phyloP scores from a whole-genome alignment of 306 rosid genomes.

The Castanopsis chinensis region DNA sequence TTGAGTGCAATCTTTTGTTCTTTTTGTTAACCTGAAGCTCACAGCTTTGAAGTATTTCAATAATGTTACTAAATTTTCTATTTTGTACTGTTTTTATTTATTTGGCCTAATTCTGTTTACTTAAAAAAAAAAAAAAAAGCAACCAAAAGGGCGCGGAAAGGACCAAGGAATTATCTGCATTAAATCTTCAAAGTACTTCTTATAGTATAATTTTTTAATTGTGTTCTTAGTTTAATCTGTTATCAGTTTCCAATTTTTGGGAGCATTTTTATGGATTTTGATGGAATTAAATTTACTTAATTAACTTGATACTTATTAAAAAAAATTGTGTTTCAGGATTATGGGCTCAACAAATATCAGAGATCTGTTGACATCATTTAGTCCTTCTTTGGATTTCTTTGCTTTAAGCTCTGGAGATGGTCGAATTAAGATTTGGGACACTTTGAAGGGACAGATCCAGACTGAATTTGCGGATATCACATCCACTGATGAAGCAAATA shows the following conservation, averaged over 20 bases:
- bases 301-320: too few species aligned
- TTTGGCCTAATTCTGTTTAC: not conserved
- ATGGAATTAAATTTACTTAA: too few species aligned
- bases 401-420: slow-evolving; percentile 90
- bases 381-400: slow-evolving; percentile 69
- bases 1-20: not conserved
- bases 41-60: not conserved
- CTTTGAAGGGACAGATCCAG: slow-evolving; percentile 78
- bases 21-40: not conserved
- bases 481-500: slow-evolving; percentile 48
- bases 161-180: not conserved
- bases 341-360: slow-evolving; percentile 59
- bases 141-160: not conserved
- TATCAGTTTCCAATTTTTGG: too few species aligned
- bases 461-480: slow-evolving; percentile 79
- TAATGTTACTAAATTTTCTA: not conserved
- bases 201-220: not conserved
- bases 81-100: not conserved
- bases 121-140: too few species aligned
- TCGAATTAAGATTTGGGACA: slow-evolving; percentile 93
- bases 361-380: slow-evolving; percentile 72
- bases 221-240: too few species aligned
- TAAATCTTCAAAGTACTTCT: not conserved
- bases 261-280: too few species aligned
- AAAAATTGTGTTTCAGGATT: slow-evolving; percentile 9